Evolutionary conservation across 2,329 filamentous ascomycete genomes (phyloP), one percentile per base, ranked within the genome.

Genomic region (Calonectria ilicicola): DNA sequence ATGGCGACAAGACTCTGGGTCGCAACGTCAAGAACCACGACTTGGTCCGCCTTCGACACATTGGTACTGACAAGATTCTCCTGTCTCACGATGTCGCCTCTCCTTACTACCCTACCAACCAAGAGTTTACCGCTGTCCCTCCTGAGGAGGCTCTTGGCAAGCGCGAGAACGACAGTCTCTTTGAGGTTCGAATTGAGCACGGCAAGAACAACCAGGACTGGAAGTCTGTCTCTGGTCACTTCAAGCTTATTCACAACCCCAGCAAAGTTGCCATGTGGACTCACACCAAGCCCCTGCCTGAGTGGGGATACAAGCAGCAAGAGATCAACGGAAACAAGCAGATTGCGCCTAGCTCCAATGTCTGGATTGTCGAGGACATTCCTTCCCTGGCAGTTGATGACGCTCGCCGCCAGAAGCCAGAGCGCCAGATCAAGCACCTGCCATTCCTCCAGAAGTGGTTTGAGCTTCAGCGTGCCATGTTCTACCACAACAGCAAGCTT

Each of bases 241-340:
- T 99, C 91, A 98, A 98, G 87, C 90, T 99, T 72, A 91, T 99
- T 79, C 97, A 99, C 85, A 92, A 94, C 81, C 95, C 96, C 9
- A 97, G 95, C 84, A 98, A 97, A 84, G 97, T 99, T 64, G 96
- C 97, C 76, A 98, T 99, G 96, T 99, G 97, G 97, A 99, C 97
- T 32, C 96, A 98, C 84, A 94, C 94, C 42, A 97, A 92, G 72
- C 95, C 97, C 63, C 91, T 99, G n/a, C 97, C 97, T 5, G 97
- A 99, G 5, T 99, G 97, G 97, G 97, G 90, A 29, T 96, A 94
- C 87, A 97, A 97, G 84, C 97, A 99, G 85, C 96, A 98, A 81
- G 97, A 99, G 84, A 98, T 99, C 88, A 99, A 99, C 84, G 97
- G 97, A 72, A 99, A 99, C 89, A 99, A 99, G 91, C 97, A 98